Evolutionary conservation across 192 early-diverging fungal genomes (phyloP), one percentile per base, ranked within the genome.

Genomic region (Glomus cerebriforme): DNA sequence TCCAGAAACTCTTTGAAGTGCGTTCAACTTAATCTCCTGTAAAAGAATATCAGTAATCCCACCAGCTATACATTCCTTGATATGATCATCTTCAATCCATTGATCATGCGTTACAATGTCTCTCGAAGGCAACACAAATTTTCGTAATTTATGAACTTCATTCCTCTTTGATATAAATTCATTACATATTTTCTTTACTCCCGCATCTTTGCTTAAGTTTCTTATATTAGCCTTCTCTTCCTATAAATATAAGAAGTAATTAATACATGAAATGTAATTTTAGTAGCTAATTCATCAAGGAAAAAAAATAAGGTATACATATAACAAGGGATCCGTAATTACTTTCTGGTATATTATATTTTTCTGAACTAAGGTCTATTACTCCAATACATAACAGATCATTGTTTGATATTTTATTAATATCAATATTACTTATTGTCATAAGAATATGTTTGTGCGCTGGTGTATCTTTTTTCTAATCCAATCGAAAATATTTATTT

Each of bases 41-140:
- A 74, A 74, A 74, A 74, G 54, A 74, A 74, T 54, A 74, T 74
- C 39, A 60, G 54, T 74, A 60, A 74, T 34, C 7, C 73, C 19
- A 39, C 54, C 1, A 59, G 73, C 26, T 34, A 74, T 60, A 9
- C 54, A 31, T 74, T 59, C 54, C 15, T 34, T 58, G 19, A 60
- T 60, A 22, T 60, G 19, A n/a, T 60, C 22, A 27, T 60, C 59
- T 60, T 60, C 71, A 24, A 73, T 37, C 70, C 45, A 72, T 72
- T 72, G 70, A 72, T 72, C 45, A 72, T 72, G 45, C 2, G 35
- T 72, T 29, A 72, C 47, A 22, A 24, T 58, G 2, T 73, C 71
- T 29, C 67, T 69, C 3, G 29, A 69, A 32, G 67, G 6, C 34
- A 39, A 69, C 24, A 69, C 66, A 32, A 69, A 69, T 34, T 69